Base-by-base conservation (phyloP, 768 basidiomycete genomes). In the Termitomyces sp. region DNA sequence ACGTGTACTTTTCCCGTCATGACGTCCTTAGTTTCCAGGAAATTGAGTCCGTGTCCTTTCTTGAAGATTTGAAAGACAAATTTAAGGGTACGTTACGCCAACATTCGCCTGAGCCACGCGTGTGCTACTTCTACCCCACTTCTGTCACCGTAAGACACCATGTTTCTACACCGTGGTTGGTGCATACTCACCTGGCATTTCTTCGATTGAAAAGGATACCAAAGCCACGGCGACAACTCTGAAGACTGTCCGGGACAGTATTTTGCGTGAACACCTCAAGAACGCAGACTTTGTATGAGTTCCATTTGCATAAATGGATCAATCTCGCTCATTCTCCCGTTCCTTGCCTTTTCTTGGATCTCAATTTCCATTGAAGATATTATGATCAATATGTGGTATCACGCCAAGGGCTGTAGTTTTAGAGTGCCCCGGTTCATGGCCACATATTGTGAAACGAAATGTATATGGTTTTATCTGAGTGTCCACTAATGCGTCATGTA, bases 121-220 rank as follows among this genome's bases (percentile, higher is more conserved):
- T 72, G 12, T 80, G 79, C 61, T 86, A 86, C 68, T 77, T 80
- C 40, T 84, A 84, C 68, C 64, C 81, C 3, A 87, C 86, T 0
- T 80, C 82, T 36, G 83, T 83, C 7, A 80, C 81, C 40, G 85
- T 86, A 65, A 48, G 26, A 55, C 46, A 33, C 18, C 14, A 42
- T 18, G 12, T 12, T 2, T 45, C 16, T 14, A 12, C 1, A 5
- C 18, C 12, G 18, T 26, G 18, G 24, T 36, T 9, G 2, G 18
- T 12, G 26, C 4, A 13, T 5, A 10, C 35, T 52, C 16, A 38
- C 4, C 9, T 36, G 24, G 7, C 10, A 33, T 14, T 4, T n/a
- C 18, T n/a, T 38, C 9, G 9, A 18, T 18, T 16, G 0, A 3
- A 26, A 38, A 85, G 83, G 83, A 86, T 62, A 84, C 82, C 5